phyloP scores from a whole-genome alignment of 768 basidiomycete genomes.

The Naganishia randhawae region DNA sequence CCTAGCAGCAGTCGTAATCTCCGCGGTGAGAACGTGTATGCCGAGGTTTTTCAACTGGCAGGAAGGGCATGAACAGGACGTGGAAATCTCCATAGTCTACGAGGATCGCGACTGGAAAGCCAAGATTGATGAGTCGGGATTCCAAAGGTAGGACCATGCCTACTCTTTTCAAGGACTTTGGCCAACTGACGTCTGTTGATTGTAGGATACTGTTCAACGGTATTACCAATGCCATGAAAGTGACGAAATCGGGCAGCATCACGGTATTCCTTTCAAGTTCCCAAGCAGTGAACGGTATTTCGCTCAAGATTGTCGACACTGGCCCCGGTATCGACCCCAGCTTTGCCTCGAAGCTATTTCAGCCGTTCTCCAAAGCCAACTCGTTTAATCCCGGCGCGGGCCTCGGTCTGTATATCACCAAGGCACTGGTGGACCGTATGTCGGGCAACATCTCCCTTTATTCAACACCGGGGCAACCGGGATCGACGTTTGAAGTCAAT shows the following conservation, averaged over 20 bases:
- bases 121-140: slow-evolving; percentile 32
- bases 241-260: slow-evolving; percentile 31
- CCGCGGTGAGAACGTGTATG: slow-evolving; percentile 3
- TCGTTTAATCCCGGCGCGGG: slow-evolving; percentile 38
- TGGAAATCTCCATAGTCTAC: slow-evolving; percentile 29
- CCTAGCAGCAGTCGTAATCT: neutral
- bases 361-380: slow-evolving; percentile 42
- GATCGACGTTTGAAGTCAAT: slow-evolving; percentile 34
- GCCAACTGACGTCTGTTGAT: slow-evolving; percentile 2
- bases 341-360: slow-evolving; percentile 32
- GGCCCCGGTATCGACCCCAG: slow-evolving; percentile 36
- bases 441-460: slow-evolving; percentile 31
- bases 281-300: slow-evolving; percentile 2
- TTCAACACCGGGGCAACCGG: slow-evolving; percentile 20
- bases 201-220: slow-evolving; percentile 39
- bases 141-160: slow-evolving; percentile 32
- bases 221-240: slow-evolving; percentile 37
- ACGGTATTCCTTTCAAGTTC: slow-evolving; percentile 23
- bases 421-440: slow-evolving; percentile 35
- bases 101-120: slow-evolving; percentile 39
- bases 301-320: slow-evolving; percentile 31
- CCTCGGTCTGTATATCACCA: slow-evolving; percentile 41
- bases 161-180: neutral
- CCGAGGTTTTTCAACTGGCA: neutral
- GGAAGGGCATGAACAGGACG: neutral